phyloP scores from a whole-genome alignment of 2,329 filamentous ascomycete species.

The Alternaria infectoria region DNA sequence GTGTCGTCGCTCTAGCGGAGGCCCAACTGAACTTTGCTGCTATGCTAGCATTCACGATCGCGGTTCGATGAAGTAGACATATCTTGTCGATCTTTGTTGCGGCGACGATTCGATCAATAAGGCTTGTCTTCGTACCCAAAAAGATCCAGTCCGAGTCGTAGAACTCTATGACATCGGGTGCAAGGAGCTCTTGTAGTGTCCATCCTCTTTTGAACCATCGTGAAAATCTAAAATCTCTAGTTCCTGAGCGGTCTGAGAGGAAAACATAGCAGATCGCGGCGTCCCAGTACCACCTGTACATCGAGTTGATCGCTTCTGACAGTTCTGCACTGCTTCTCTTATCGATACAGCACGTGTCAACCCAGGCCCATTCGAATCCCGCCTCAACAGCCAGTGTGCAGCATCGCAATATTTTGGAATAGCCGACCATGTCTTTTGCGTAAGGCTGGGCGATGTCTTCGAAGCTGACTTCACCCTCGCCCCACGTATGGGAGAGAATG shows the following conservation, averaged over 20 bases:
- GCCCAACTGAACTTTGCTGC: not conserved
- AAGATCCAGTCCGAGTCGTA: not conserved
- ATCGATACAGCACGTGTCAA: not conserved
- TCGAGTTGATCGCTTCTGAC: not conserved
- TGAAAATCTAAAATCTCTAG: not conserved
- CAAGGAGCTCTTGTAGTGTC: not conserved
- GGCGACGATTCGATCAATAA: accelerated
- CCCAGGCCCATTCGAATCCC: not conserved
- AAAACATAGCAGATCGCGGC: not conserved
- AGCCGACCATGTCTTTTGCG: not conserved
- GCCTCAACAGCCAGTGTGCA: not conserved
- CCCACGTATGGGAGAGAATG: not conserved
- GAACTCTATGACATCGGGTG: accelerated
- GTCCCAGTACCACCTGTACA: not conserved
- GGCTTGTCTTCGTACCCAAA: not conserved
- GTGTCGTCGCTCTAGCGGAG: not conserved
- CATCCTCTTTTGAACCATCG: not conserved
- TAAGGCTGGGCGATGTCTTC: not conserved
- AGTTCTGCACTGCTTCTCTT: not conserved
- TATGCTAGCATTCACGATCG: not conserved
- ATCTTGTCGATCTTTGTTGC: not conserved
- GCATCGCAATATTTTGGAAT: not conserved
- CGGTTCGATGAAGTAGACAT: not conserved
- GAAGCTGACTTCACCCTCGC: not conserved
- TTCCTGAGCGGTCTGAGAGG: not conserved